phyloP scores from a whole-genome alignment of 1,284 basidiomycete species.

The Rhodotorula sp. region DNA sequence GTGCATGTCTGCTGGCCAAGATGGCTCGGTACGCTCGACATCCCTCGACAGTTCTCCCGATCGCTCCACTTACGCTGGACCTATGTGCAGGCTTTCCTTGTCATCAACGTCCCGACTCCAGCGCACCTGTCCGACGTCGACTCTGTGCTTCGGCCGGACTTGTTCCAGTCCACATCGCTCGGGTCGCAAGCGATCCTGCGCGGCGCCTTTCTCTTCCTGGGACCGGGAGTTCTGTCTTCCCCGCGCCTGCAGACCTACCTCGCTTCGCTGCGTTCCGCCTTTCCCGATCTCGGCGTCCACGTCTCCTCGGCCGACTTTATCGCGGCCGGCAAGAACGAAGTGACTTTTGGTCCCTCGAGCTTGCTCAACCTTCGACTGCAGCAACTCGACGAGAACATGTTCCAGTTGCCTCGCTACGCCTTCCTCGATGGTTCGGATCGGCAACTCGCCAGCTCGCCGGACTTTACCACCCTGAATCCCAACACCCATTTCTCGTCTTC shows the following conservation, averaged over 20 bases:
- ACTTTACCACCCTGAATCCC: slow-evolving; percentile 25
- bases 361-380: slow-evolving; percentile 70
- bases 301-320: slow-evolving; percentile 64
- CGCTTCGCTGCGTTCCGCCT: not conserved
- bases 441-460: not conserved
- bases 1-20: slow-evolving; percentile 24
- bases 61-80: too few species aligned
- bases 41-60: not conserved
- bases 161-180: not conserved
- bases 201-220: slow-evolving; percentile 34
- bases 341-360: slow-evolving; percentile 72
- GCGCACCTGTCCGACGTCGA: slow-evolving; percentile 17
- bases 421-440: not conserved
- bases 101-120: slow-evolving; percentile 33
- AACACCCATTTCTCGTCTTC: slow-evolving; percentile 35
- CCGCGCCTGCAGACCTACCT: slow-evolving; percentile 4
- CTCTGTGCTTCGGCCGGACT: not conserved
- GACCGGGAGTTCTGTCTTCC: slow-evolving; percentile 16
- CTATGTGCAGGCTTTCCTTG: slow-evolving; percentile 29
- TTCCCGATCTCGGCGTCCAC: slow-evolving; percentile 8
- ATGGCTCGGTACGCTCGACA: slow-evolving; percentile 16
- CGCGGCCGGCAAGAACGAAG: slow-evolving; percentile 59
- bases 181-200: slow-evolving; percentile 3
- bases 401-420: slow-evolving; percentile 64
- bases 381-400: slow-evolving; percentile 69